Base-by-base conservation (phyloP, 306 rosid species). In the Citrullus mucosospermus region DNA sequence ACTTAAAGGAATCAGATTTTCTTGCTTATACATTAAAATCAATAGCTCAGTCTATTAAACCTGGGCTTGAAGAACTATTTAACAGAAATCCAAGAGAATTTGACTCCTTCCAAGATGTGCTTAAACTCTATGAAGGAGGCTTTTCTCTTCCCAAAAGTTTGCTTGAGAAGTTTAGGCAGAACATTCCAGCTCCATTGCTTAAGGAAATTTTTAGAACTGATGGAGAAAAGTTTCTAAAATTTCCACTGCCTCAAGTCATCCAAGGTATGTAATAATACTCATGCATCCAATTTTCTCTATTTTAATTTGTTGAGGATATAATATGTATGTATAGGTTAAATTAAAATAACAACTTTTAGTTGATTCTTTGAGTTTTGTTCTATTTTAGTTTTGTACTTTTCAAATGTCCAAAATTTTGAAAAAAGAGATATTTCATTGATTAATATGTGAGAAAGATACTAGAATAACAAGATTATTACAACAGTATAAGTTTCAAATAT, bases 141-240 rank as follows among this genome's bases (percentile, higher is more conserved):
- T 55, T 89, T 72, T 78, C 87, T 76, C 46, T 92, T 50, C 96
- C 92, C 5, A 81, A 84, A 22, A 84, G 82, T 44, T 46, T 86
- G 38, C 62, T 87, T 28, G 81, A 88, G 78, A 76, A 36, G 44
- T 66, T 93, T 61, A 87, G 87, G 75, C 87, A 90, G 48, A 83
- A 63, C 38, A 82, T 90, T 36, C 91, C 90, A 18, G 82, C 79
- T 17, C 92, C 92, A 73, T 41, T 88, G 80, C 81, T 93, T 78
- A 93, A 88, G 85, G 93, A 91, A 85, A 84, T 90, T 83, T 85
- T 93, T 60, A 84, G 86, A 82, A 84, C 89, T 2, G 96, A 93
- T 81, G 97, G 92, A 32, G 92, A 84, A 44, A 9, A 44, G 6
- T 53, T 53, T 13, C n/a, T 17, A 0, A 53, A 53, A 53, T 53